Conservation (phyloP, 192 early-diverging fungal genomes). For the Cetraspora pellucida region DNA sequence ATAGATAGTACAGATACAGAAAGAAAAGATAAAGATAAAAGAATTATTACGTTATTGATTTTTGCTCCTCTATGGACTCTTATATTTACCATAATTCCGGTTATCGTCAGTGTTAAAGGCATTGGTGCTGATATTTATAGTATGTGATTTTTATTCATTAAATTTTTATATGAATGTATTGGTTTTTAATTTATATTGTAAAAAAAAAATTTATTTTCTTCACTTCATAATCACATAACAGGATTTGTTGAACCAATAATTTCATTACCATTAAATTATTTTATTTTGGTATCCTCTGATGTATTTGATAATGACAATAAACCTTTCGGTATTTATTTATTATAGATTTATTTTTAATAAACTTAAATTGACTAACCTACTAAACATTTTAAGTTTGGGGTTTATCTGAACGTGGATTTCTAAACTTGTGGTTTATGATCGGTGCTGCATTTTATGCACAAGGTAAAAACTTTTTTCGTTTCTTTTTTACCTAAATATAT, state of each 20-base stretch:
- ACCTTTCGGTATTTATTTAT: neutral
- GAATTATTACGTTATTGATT: slow-evolving; percentile 15
- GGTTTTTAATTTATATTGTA: neutral
- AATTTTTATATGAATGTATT: neutral
- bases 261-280: slow-evolving; percentile 8
- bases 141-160: slow-evolving; percentile 1
- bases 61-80: slow-evolving; percentile 5
- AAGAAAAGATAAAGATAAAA: slow-evolving; percentile 14
- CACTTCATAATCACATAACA: neutral
- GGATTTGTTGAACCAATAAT: slow-evolving; percentile 24
- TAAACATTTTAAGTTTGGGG: neutral
- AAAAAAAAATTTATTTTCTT: neutral
- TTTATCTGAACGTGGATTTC: slow-evolving; percentile 10
- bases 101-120: neutral
- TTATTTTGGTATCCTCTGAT: slow-evolving; percentile 5
- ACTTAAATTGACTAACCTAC: neutral
- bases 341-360: neutral
- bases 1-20: neutral
- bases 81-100: neutral
- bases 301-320: neutral
- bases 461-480: neutral
- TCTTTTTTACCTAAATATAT: neutral
- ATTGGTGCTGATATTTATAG: slow-evolving; percentile 29
- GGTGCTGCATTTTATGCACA: slow-evolving; percentile 24
- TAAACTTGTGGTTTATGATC: slow-evolving; percentile 17